phyloP scores from a whole-genome alignment of 2,329 filamentous ascomycete genomes.

The Curvularia lunata region DNA sequence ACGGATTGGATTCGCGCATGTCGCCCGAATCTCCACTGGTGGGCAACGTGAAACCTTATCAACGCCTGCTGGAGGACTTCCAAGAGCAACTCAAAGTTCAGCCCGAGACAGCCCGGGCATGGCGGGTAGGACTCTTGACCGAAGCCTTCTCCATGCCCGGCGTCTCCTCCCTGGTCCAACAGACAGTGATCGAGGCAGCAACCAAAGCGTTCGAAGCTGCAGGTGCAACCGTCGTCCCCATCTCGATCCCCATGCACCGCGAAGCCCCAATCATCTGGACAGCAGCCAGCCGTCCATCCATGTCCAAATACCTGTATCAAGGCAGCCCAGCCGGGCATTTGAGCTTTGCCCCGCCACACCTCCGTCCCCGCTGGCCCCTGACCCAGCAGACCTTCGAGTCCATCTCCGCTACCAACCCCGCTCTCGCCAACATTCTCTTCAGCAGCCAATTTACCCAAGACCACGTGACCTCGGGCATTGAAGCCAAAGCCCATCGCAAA shows the following conservation, averaged over 20 bases:
- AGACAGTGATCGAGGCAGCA: background rate
- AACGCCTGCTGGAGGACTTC: background rate
- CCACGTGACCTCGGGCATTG: background rate
- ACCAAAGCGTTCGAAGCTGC: background rate
- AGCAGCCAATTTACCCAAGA: background rate
- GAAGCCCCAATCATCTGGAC: background rate
- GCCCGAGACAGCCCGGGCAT: background rate
- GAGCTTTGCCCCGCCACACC: background rate
- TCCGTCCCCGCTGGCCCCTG: background rate
- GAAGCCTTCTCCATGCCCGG: background rate
- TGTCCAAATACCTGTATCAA: background rate
- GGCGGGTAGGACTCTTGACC: background rate
- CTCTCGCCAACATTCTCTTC: background rate
- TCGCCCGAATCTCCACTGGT: background rate
- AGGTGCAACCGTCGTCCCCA: background rate
- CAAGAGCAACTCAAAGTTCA: background rate
- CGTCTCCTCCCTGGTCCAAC: background rate
- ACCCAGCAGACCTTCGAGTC: background rate
- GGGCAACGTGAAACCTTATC: background rate
- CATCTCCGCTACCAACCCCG: background rate
- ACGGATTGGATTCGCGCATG: background rate
- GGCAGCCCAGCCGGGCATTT: background rate
- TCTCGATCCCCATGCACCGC: background rate
- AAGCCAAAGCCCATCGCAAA: background rate
- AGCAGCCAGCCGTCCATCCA: background rate